phyloP scores from a whole-genome alignment of 768 basidiomycete genomes.

The Leccinum uliginosum region DNA sequence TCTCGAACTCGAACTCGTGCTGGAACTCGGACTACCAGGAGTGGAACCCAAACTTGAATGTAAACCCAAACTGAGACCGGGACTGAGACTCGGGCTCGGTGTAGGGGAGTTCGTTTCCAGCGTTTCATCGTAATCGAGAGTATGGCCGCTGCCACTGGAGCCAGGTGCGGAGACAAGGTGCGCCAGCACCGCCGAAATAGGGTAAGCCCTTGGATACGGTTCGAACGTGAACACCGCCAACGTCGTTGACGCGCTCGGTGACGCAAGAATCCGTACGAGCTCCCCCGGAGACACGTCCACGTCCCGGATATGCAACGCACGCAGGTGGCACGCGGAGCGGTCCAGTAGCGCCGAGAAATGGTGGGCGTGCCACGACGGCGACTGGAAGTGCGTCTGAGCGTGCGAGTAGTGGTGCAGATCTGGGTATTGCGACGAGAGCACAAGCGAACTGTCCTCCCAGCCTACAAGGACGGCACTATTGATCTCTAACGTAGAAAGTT shows the following conservation, averaged over 20 bases:
- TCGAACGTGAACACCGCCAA: constrained; percentile 22
- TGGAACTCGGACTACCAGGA: background rate
- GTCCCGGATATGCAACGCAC: constrained; percentile 16
- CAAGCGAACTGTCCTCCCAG: constrained; percentile 9
- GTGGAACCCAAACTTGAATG: background rate
- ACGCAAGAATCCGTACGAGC: constrained; percentile 16
- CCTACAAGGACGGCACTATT: constrained; percentile 17
- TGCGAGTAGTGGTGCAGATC: constrained; percentile 5
- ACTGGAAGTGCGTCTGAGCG: background rate
- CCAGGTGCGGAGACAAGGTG: constrained; percentile 3
- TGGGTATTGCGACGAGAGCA: constrained; percentile 5
- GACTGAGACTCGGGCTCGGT: background rate
- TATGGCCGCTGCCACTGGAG: background rate
- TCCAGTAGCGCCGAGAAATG: constrained; percentile 22
- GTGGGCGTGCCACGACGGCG: constrained; percentile 20
- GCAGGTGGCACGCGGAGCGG: constrained; percentile 19
- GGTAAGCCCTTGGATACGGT: constrained; percentile 18
- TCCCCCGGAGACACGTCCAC: constrained; percentile 23
- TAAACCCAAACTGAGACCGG: background rate
- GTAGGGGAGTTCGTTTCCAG: background rate
- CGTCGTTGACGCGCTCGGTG: constrained; percentile 14
- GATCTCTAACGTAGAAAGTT: constrained; percentile 18
- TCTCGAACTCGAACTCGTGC: background rate
- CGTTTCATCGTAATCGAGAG: background rate
- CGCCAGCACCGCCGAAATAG: constrained; percentile 16